Conservation (phyloP, 768 basidiomycete genomes). For the Lactarius evosmus region DNA sequence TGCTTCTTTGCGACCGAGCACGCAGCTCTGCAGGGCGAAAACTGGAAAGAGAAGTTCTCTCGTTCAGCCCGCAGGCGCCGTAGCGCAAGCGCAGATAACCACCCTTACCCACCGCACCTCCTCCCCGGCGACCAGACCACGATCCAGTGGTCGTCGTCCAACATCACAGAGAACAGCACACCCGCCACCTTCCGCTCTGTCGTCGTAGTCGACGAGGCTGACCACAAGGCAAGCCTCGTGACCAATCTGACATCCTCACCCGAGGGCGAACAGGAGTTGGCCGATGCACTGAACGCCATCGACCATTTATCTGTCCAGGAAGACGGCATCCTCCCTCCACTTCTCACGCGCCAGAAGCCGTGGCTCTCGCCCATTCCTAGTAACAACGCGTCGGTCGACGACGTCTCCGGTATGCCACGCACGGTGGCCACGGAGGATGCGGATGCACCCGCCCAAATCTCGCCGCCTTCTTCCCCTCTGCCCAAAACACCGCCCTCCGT, state of each 20-base stretch:
- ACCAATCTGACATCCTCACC: not conserved
- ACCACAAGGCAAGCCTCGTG: not conserved
- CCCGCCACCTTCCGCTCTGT: slow-evolving; percentile 24
- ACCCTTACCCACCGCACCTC: slow-evolving; percentile 21
- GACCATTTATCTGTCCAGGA: slow-evolving; percentile 10
- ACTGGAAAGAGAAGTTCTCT: slow-evolving; percentile 63
- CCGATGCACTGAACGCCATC: not conserved
- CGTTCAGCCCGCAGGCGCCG: slow-evolving; percentile 59
- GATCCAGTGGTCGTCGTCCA: slow-evolving; percentile 29
- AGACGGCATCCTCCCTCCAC: slow-evolving; percentile 12
- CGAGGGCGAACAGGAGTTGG: not conserved
- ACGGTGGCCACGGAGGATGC: not conserved
- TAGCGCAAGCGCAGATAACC: slow-evolving; percentile 34
- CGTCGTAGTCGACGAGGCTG: slow-evolving; percentile 21
- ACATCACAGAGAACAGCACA: slow-evolving; percentile 19
- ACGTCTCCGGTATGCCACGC: not conserved
- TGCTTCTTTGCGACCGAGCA: slow-evolving; percentile 61
- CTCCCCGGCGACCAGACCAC: slow-evolving; percentile 19
- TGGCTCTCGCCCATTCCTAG: slow-evolving; percentile 26
- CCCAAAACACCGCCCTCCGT: slow-evolving; percentile 20
- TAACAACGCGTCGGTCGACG: slow-evolving; percentile 20
- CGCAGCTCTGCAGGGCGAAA: slow-evolving; percentile 49
- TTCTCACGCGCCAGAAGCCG: slow-evolving; percentile 13
- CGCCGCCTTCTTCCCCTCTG: slow-evolving; percentile 19
- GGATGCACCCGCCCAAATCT: not conserved